Base-by-base conservation (phyloP, 164 flowering plant species). In the Kalanchoe fedtschenkoi region DNA sequence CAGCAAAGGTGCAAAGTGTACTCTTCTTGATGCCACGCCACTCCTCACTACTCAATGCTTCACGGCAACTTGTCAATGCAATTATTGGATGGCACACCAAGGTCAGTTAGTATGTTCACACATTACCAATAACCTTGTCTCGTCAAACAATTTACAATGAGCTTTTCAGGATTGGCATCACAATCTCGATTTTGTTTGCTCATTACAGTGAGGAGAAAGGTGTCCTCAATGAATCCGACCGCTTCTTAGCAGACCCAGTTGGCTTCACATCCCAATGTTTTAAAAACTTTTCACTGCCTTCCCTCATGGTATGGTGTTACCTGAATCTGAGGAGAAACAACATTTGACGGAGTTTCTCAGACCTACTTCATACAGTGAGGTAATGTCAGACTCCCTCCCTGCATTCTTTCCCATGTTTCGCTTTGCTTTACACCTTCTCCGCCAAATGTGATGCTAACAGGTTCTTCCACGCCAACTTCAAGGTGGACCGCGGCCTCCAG, bases 41-140 rank as follows among this genome's bases (percentile, higher is more conserved):
- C 92, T 16, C 99, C 97, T 28, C 90, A 86, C 75, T 86, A 88
- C 72, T 88, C 97, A 29, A 68, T 80, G 61, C 75, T 93, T 58
- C 97, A 93, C 59, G 72, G 29, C 5, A 72, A 86, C 72, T 34
- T 90, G 37, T 84, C 97, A 11, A 88, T 93, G 99, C 80, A 75
- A 6, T 88, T 93, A 74, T 74, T 93, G 38, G 97, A 93, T 70
- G 90, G 99, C 81, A 68, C 98, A 33, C 99, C 96, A n/a, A 85
- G 97, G 97, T 88, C 38, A 53, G 37, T 15, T 4, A 41, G 17
- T 38, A 14, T 42, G 14, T 4, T 59, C 32, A 38, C 13, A 34
- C 19, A 56, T 19, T n/a, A 33, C n/a, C n/a, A n/a, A n/a, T n/a
- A 34, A 54, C 10, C n/a, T 42, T 65, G 58, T 63, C 30, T 39